A percentile compares a stretch with the other conserved stretches of the same genome.
phyloP scores from a whole-genome alignment of 129 eudicot genomes.

The Tanacetum coccineum region DNA sequence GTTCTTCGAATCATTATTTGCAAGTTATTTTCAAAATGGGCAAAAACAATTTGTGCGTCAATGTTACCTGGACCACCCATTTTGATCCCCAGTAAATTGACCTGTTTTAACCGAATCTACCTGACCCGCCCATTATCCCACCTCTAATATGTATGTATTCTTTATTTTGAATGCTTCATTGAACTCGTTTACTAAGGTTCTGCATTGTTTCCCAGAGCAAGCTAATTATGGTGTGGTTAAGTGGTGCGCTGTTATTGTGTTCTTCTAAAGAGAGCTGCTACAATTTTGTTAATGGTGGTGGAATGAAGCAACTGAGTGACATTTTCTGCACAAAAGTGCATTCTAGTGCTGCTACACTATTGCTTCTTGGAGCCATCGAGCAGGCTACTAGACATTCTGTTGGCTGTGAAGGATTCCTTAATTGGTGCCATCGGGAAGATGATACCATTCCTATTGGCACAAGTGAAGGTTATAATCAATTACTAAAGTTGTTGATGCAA shows the following conservation, averaged over 20 bases:
- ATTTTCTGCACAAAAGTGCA: slow-evolving; percentile 42
- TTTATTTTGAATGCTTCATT: slow-evolving; percentile 4
- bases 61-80: too few species aligned
- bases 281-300: slow-evolving; percentile 80
- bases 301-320: slow-evolving; percentile 79
- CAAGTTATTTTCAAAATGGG: too few species aligned
- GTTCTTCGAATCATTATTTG: too few species aligned
- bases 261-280: slow-evolving; percentile 82
- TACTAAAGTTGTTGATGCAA: slow-evolving; percentile 72
- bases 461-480: slow-evolving; percentile 84
- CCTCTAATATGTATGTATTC: slow-evolving; percentile 1
- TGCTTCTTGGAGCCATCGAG: slow-evolving; percentile 83
- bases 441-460: slow-evolving; percentile 65
- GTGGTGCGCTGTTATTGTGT: slow-evolving; percentile 67
- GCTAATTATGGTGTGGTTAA: slow-evolving; percentile 59
- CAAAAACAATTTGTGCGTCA: too few species aligned
- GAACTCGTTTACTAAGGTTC: neutral
- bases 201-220: slow-evolving; percentile 47
- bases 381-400: slow-evolving; percentile 80
- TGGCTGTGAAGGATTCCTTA: slow-evolving; percentile 96
- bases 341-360: slow-evolving; percentile 50
- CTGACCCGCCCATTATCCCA: neutral
- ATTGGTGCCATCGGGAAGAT: slow-evolving; percentile 99
- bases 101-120: neutral
- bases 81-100: too few species aligned